phyloP scores from a whole-genome alignment of 768 basidiomycete genomes.

The Gymnopilus dilepis region DNA sequence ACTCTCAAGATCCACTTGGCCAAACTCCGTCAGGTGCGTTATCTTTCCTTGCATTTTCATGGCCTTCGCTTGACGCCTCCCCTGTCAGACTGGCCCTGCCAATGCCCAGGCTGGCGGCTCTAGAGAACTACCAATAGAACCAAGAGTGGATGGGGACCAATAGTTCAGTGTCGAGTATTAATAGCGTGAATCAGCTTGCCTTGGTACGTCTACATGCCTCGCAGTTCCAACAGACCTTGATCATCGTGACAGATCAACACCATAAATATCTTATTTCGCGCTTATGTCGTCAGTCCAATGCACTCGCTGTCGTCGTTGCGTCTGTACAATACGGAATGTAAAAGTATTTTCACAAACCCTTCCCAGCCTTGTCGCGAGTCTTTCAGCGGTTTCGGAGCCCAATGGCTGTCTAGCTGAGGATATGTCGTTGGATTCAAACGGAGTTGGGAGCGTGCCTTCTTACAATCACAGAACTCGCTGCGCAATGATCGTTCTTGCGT shows the following conservation, averaged over 20 bases:
- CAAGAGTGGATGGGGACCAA: constrained; percentile 36
- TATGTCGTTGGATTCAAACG: too few species aligned
- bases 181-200: not conserved
- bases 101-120: constrained; percentile 17
- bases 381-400: too few species aligned
- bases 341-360: not conserved
- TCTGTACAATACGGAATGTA: not conserved
- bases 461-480: too few species aligned
- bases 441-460: too few species aligned
- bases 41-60: not conserved
- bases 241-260: too few species aligned
- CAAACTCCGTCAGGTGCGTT: constrained; percentile 79
- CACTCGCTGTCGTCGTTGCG: not conserved
- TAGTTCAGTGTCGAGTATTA: not conserved
- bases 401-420: too few species aligned
- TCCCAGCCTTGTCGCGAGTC: too few species aligned
- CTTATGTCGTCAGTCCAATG: not conserved
- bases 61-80: not conserved
- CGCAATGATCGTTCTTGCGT: too few species aligned
- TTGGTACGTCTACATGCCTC: not conserved
- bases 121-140: constrained; percentile 37
- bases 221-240: not conserved
- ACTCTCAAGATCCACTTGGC: constrained; percentile 91
- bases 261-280: not conserved
- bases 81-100: constrained; percentile 21